Evolutionary conservation across 2,329 filamentous ascomycete species (phyloP), one percentile per base, ranked within the genome.

Genomic region (Colletotrichum tabaci): DNA sequence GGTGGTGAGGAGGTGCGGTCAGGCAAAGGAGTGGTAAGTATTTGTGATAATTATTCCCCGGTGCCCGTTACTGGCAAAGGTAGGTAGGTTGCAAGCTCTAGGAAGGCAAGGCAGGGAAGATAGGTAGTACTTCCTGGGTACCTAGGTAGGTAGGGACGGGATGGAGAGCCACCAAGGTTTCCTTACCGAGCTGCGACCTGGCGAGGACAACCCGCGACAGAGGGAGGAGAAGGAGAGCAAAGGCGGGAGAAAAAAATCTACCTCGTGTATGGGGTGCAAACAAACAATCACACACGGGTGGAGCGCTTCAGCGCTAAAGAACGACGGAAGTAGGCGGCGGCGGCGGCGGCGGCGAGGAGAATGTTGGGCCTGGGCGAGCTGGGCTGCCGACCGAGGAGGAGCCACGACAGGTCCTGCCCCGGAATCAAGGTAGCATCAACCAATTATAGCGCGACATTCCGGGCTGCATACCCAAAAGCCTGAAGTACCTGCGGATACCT

Each of bases 251-350:
- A 60, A 47, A 56, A n/a, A 38, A 38, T 10, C 35, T 38, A 38
- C 35, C 35, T 38, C 9, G 35, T 10, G 35, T 38, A 38, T 1
- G 30, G 30, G 8, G 30, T 35, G 30, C 30, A 9, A 35, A 35
- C 35, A 8, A 38, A 38, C 35, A 38, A 38, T 9, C 35, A 38
- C 35, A 49, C 50, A 57, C 50, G 12, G 52, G 35, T 57, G 55
- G 47, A 72, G 61, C 50, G 64, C 15, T 57, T 44, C 40, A 71
- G 61, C 50, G 64, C 15, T 64, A 67, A 50, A 67, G 50, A 67
- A 42, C 40, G 47, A 49, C 13, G 35, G 56, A 55, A 35, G 42
- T 9, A 21, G 44, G 57, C 26, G 42, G 30, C 57, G 44, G 57
- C 26, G 42, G 30, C 57, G 49, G n/a, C n/a, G n/a, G 8, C 5